These are phyloP conservation scores for Bacidia gigantensis DNA, from an alignment of 495 filamentous ascomycete genomes.

Conservation along the genomic window DNA sequence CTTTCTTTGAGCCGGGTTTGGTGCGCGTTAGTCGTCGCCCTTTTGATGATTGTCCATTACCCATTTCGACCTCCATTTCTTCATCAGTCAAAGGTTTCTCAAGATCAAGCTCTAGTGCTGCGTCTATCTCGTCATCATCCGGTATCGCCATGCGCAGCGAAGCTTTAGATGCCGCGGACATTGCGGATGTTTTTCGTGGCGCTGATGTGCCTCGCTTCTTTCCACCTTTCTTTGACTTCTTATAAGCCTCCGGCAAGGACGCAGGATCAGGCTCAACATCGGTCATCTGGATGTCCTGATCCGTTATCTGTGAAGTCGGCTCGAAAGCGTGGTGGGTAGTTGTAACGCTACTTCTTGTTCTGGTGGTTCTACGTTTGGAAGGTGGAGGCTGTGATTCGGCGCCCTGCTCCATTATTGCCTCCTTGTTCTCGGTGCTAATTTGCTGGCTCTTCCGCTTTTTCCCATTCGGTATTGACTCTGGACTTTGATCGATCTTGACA, in stretches of 20 bases:
- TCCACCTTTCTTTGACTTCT: slow-evolving; percentile 26
- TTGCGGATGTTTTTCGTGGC: slow-evolving; percentile 38
- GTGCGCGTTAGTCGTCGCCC: slow-evolving; percentile 18
- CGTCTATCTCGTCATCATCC: slow-evolving; percentile 56
- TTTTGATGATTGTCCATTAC: slow-evolving; percentile 6
- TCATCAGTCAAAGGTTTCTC: slow-evolving; percentile 45
- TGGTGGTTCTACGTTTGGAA: slow-evolving; percentile 51
- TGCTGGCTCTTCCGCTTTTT: slow-evolving; percentile 57
- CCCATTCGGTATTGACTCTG: slow-evolving; percentile 35
- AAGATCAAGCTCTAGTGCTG: slow-evolving; percentile 51
- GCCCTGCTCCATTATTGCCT: slow-evolving; percentile 10
- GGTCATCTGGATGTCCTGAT: slow-evolving; percentile 18
- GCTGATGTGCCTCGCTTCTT: slow-evolving; percentile 33
- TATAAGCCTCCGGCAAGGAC: slow-evolving; percentile 12
- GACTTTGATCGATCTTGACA: slow-evolving; percentile 27
- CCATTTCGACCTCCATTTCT: slow-evolving; percentile 28
- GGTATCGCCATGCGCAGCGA: slow-evolving; percentile 27
- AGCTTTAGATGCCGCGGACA: slow-evolving; percentile 33
- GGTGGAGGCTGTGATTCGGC: slow-evolving; percentile 31
- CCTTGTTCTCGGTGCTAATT: slow-evolving; percentile 32
- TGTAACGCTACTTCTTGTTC: slow-evolving; percentile 32
- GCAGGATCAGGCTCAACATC: slow-evolving; percentile 10
- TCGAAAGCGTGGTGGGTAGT: slow-evolving; percentile 15
- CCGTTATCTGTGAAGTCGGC: slow-evolving; percentile 13
- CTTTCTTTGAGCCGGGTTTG: slow-evolving; percentile 14